phyloP scores from a whole-genome alignment of 2,329 filamentous ascomycete species.

The Hymenoscyphus albidus region DNA sequence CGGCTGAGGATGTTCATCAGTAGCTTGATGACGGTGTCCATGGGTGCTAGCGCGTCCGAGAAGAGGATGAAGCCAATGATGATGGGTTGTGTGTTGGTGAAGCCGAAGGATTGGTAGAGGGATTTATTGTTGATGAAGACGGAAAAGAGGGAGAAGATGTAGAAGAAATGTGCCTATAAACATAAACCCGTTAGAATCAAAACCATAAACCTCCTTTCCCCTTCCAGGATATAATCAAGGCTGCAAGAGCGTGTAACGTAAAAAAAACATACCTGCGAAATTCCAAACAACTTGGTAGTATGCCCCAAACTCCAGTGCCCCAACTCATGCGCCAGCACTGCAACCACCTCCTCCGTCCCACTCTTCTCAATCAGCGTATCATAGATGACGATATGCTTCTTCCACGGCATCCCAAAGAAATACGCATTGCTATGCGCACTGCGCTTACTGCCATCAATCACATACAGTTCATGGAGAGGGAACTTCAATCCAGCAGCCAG shows the following conservation, averaged over 20 bases:
- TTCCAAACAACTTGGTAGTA: constrained; percentile 85
- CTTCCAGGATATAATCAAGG: too few species aligned
- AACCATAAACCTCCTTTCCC: background rate
- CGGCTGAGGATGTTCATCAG: constrained; percentile 94
- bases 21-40: constrained; percentile 92
- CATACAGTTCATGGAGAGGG: constrained; percentile 86
- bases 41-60: constrained; percentile 90
- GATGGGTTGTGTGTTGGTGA: constrained; percentile 76
- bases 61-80: constrained; percentile 97
- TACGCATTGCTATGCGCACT: constrained; percentile 88
- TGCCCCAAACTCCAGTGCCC: constrained; percentile 97
- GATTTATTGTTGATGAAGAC: constrained; percentile 95
- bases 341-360: constrained; percentile 85
- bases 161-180: constrained; percentile 81
- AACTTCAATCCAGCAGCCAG: constrained; percentile 83
- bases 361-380: constrained; percentile 97
- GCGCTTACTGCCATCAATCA: constrained; percentile 89
- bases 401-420: constrained; percentile 97
- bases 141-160: constrained; percentile 94
- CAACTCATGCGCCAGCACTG: constrained; percentile 90
- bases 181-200: constrained; percentile 30
- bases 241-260: background rate
- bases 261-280: constrained; percentile 62
- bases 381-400: constrained; percentile 99
- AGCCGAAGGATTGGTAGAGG: constrained; percentile 88